Evolutionary conservation across 345 rosid species (phyloP).

Genomic region (Luvunga scandens): DNA sequence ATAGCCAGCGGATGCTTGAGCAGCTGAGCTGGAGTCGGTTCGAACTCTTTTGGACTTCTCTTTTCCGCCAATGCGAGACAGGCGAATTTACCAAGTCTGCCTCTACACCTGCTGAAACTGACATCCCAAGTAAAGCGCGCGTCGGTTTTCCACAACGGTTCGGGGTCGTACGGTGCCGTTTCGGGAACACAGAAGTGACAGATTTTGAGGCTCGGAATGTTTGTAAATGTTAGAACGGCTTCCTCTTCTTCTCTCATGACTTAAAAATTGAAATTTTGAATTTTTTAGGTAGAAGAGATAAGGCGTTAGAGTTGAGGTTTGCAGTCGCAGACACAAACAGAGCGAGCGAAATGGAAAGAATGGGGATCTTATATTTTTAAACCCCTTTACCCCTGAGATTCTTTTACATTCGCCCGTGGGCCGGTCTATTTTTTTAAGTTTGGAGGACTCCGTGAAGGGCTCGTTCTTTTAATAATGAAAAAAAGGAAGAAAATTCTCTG

Average conservation of each 20-base stretch:
- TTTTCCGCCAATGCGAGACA: conserved; percentile 62
- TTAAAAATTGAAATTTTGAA: conserved; percentile 1
- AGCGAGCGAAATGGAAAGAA: not conserved
- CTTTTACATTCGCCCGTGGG: not conserved
- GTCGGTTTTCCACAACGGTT: conserved; percentile 24
- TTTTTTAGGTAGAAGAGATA: conserved; percentile 26
- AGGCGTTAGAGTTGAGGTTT: conserved; percentile 10
- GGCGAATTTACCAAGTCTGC: conserved; percentile 46
- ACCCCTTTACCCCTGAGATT: not conserved
- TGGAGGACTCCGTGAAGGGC: no score
- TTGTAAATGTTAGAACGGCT: conserved; percentile 33
- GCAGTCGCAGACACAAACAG: not conserved
- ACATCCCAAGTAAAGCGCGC: conserved; percentile 9
- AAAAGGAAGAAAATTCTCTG: not conserved
- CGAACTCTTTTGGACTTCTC: conserved; percentile 42
- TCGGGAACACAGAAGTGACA: conserved; percentile 27
- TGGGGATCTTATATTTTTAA: not conserved
- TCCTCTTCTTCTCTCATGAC: conserved; percentile 54
- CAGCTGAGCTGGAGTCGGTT: conserved; percentile 66
- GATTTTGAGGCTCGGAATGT: conserved; percentile 39
- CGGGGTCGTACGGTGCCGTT: conserved; percentile 10
- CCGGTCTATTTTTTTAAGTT: not conserved
- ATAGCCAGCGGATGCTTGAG: conserved; percentile 69
- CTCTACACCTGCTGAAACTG: conserved; percentile 16
- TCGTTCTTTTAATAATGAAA: no score